Evolutionary conservation across 2,329 filamentous ascomycete genomes (phyloP), one percentile per base, ranked within the genome.

Genomic region (Trichoderma afroharzianum): DNA sequence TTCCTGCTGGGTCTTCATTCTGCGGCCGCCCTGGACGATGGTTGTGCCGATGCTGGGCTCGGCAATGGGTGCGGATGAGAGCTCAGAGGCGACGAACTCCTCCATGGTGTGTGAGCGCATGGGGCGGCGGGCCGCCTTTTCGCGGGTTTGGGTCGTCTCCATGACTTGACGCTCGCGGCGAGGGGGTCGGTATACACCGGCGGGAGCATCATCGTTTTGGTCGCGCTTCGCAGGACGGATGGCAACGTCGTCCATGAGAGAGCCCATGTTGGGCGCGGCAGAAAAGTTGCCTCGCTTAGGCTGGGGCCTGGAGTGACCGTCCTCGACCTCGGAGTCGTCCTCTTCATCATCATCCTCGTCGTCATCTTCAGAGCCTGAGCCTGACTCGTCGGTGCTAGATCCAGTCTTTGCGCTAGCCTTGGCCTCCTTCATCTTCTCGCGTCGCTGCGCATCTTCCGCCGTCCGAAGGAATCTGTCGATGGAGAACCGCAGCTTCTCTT

Each of bases 381-480:
- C 79, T 1, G 75, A 76, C 6, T 76, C 75, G 18, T 74, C 71
- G 11, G 69, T 70, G n/a, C 30, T 62, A 1, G 75, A 76, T 6
- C 69, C 72, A 8, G 69, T 75, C 32, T 76, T 71, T 33, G 72
- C 76, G 50, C 75, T 80, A 61, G 50, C 67, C 72, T 76, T 82
- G 76, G 32, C 71, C 6, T 76, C 77, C 11, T 80, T 81, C 2
- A 79, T 78, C 58, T 83, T 82, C 4, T 80, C 81, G 77, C 82
- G 63, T 77, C 81, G 84, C 74, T 91, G 87, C 4, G 89, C 87
- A 75, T 95, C 91, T 73, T 97, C 93, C 43, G 94, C 94, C 0
- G 94, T 93, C 74, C 94, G 92, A 24, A 99, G 86, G 30, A 98
- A 94, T 79, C 97, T 96, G 81, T 98, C 95, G 77, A 99, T 94